These are phyloP conservation scores for Cytospora piceae DNA, from an alignment of 2,329 filamentous ascomycete species.

Conservation along the genomic window DNA sequence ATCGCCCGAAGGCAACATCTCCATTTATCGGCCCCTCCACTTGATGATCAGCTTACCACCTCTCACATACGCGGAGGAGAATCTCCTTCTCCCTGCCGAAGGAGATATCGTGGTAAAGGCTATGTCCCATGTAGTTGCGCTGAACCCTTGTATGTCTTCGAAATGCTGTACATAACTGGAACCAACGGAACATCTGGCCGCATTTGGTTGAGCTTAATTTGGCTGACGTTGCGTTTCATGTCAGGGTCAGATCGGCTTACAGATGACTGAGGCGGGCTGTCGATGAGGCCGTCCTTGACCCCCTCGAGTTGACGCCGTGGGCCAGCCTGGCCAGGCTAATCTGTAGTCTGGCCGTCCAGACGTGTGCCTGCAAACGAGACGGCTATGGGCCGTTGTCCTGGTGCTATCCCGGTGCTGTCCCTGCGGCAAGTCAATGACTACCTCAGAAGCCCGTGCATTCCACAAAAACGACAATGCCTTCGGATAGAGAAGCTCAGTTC, in stretches of 20 bases:
- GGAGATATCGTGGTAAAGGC: slow-evolving; percentile 2
- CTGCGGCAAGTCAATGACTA: background rate
- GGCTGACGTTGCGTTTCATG: background rate
- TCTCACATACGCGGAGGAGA: background rate
- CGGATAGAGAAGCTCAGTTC: slow-evolving; percentile 11
- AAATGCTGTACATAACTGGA: background rate
- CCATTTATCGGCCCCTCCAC: slow-evolving; percentile 10
- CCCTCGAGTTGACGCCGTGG: background rate
- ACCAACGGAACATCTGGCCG: background rate
- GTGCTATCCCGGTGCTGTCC: background rate
- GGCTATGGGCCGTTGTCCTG: no score
- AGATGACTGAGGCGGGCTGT: background rate
- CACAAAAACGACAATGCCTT: slow-evolving; percentile 7
- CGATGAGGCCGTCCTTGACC: slow-evolving; percentile 4
- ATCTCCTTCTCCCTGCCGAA: slow-evolving; percentile 20
- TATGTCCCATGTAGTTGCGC: slow-evolving; percentile 11
- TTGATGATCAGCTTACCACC: slow-evolving; percentile 17
- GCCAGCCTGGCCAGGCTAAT: background rate
- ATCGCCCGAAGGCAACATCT: background rate
- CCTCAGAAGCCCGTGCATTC: slow-evolving; percentile 14
- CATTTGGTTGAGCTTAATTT: slow-evolving; percentile 4
- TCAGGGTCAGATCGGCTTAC: background rate
- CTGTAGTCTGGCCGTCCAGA: background rate
- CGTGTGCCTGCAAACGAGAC: background rate
- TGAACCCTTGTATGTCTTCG: slow-evolving; percentile 9